Evolutionary conservation across 2,329 filamentous ascomycete species (phyloP), one percentile per base, ranked within the genome.

Genomic region (Trichoderma polysporum): DNA sequence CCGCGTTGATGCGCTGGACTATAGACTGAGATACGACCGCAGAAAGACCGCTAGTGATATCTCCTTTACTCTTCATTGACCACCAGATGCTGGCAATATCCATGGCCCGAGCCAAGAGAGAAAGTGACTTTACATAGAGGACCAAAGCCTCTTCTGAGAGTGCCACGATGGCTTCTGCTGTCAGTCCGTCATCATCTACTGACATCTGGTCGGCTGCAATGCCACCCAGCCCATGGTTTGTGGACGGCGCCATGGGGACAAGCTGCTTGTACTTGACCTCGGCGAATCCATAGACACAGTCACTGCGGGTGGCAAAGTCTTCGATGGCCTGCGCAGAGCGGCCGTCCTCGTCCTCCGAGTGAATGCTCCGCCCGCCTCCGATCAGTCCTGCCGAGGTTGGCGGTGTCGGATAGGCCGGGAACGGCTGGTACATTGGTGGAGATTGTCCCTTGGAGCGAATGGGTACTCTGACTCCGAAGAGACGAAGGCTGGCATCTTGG

Each of bases 181-280:
- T 97, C 63, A 99, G 84, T 4, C 91, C 91, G 45, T 91, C 91
- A 17, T 93, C 91, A 12, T 88, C 86, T 13, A 79, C 76, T 12
- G 79, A 77, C 70, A 83, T 74, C 73, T 85, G 83, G 4, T 90
- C 87, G 9, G 81, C 75, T 4, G 81, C 80, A n/a, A 85, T 78
- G 15, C 89, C 88, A 7, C 90, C 89, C 4, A 93, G 84, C 6
- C 88, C 88, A 71, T 91, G 88, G 57, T 92, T 88, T 71, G 86
- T 86, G 0, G 91, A 94, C 1, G 94, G 95, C 1, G 92, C 89
- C 52, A 95, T 82, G 3, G 95, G 95, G 58, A 97, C 88, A n/a
- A 99, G 85, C 78, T 99, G 95, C 78, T 96, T 95, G 79, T 96
- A 97, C 79, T 99, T 99, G 75, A 99, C 94, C 79, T 99, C 94